A percentile compares a stretch with the other conserved stretches of the same genome.
Conservation (phyloP, 2,329 filamentous ascomycete species). For the Raffaelea arxii region DNA sequence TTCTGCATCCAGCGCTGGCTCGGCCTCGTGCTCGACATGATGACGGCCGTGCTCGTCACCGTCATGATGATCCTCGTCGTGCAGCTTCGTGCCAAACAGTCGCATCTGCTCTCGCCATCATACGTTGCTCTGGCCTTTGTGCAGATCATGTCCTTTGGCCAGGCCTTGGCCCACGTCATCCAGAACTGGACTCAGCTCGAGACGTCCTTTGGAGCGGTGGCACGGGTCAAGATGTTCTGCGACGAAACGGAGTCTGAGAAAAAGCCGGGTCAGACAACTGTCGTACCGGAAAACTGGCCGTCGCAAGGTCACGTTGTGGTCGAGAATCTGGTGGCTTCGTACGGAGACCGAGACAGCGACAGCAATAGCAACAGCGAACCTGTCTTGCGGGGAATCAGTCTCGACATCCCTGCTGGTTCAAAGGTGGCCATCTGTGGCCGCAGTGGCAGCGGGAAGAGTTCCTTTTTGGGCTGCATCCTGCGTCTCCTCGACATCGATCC, state of each 20-base stretch:
- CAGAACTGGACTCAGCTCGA: slow-evolving; percentile 16
- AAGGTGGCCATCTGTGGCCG: slow-evolving; percentile 63
- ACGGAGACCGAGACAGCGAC: background rate
- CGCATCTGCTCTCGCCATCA: slow-evolving; percentile 17
- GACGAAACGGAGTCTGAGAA: background rate
- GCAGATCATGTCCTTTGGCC: slow-evolving; percentile 15
- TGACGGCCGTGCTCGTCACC: slow-evolving; percentile 17
- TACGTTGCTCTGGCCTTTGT: slow-evolving; percentile 20
- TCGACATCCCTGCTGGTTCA: slow-evolving; percentile 57
- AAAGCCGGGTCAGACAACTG: background rate
- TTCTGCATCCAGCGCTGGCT: slow-evolving; percentile 47
- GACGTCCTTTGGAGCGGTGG: slow-evolving; percentile 15
- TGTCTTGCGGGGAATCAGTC: slow-evolving; percentile 53
- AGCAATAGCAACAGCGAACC: background rate
- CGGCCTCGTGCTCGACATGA: slow-evolving; percentile 24
- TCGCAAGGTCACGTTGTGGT: slow-evolving; percentile 2
- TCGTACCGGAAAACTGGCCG: slow-evolving; percentile 3
- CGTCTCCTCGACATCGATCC: slow-evolving; percentile 32
- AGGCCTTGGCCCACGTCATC: slow-evolving; percentile 11
- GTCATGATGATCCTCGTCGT: slow-evolving; percentile 23
- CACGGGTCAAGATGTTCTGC: slow-evolving; percentile 8
- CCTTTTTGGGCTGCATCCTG: slow-evolving; percentile 27
- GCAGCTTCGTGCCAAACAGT: no score
- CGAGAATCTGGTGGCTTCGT: slow-evolving; percentile 5
- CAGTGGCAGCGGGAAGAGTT: slow-evolving; percentile 42